Percentiles rank a stretch among this genome's conserved stretches.
These are phyloP conservation scores for Naematelia aurantialba DNA, from an alignment of 768 basidiomycete genomes.

Conservation along the genomic window DNA sequence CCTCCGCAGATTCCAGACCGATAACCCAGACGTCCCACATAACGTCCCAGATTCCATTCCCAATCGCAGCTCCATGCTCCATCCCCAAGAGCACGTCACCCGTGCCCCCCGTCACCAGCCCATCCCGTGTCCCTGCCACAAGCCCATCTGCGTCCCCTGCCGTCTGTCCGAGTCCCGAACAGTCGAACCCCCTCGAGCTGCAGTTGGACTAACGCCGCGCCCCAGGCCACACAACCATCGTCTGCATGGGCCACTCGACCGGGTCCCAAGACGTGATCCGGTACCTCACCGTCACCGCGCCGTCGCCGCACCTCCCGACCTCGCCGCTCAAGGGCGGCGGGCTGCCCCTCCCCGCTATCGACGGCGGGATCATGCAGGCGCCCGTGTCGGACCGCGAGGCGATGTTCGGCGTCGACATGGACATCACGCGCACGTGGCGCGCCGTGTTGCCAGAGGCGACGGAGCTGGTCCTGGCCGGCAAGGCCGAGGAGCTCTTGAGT, in stretches of 20 bases:
- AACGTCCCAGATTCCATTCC: not conserved
- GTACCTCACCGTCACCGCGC: slow-evolving; percentile 31
- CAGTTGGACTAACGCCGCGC: not conserved
- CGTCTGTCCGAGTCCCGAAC: too few species aligned
- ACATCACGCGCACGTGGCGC: not conserved
- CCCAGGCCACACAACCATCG: slow-evolving; percentile 33
- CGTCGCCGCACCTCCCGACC: not conserved
- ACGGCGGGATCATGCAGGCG: slow-evolving; percentile 49
- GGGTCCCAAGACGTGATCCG: slow-evolving; percentile 46
- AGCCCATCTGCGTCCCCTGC: too few species aligned
- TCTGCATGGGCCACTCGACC: slow-evolving; percentile 48
- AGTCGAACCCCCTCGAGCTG: not conserved
- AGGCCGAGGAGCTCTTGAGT: slow-evolving; percentile 32
- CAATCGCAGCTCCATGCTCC: not conserved
- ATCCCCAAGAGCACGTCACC: too few species aligned
- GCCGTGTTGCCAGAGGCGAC: slow-evolving; percentile 11
- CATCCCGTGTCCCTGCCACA: too few species aligned
- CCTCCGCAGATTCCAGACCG: too few species aligned
- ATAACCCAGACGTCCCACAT: too few species aligned
- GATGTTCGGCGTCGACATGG: not conserved
- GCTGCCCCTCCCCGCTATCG: slow-evolving; percentile 16
- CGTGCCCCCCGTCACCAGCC: too few species aligned
- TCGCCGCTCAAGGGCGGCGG: not conserved
- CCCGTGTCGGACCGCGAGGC: slow-evolving; percentile 46
- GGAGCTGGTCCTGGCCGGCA: slow-evolving; percentile 31